Conservation (phyloP, 306 rosid genomes). For the Quercus parvula region DNA sequence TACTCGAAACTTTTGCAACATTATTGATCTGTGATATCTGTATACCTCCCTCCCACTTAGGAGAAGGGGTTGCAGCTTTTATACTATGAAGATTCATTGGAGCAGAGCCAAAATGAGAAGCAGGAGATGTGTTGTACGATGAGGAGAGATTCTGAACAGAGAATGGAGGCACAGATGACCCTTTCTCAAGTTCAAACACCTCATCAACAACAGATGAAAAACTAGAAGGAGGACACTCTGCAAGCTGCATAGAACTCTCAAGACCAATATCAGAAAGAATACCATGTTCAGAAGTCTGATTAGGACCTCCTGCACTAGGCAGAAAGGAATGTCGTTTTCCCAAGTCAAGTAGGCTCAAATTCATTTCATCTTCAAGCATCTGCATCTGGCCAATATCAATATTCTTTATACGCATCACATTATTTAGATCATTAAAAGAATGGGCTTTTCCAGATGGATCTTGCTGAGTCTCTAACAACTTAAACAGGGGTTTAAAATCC, state of each 20-base stretch:
- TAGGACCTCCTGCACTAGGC: slow-evolving; percentile 44
- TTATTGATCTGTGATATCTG: slow-evolving; percentile 58
- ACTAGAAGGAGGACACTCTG: slow-evolving; percentile 67
- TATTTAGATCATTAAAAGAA: slow-evolving; percentile 52
- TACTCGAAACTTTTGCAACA: slow-evolving; percentile 40
- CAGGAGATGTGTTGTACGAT: slow-evolving; percentile 46
- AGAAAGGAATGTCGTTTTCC: slow-evolving; percentile 52
- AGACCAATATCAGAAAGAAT: slow-evolving; percentile 51
- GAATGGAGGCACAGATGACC: slow-evolving; percentile 49
- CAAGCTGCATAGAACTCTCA: slow-evolving; percentile 54
- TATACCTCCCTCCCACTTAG: slow-evolving; percentile 80
- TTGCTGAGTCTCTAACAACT: slow-evolving; percentile 77
- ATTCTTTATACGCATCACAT: slow-evolving; percentile 63
- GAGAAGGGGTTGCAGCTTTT: slow-evolving; percentile 66
- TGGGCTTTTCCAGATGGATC: slow-evolving; percentile 59
- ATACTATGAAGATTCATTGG: slow-evolving; percentile 47
- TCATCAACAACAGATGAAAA: slow-evolving; percentile 94
- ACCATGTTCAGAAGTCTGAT: slow-evolving; percentile 54
- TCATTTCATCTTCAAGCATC: slow-evolving; percentile 89
- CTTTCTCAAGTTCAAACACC: slow-evolving; percentile 85
- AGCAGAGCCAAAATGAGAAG: slow-evolving; percentile 64
- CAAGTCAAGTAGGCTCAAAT: slow-evolving; percentile 74
- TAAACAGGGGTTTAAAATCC: slow-evolving; percentile 84
- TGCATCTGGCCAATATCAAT: slow-evolving; percentile 82
- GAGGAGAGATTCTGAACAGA: slow-evolving; percentile 52